These are phyloP conservation scores for Haplographium delicatum DNA, from an alignment of 495 filamentous ascomycete species.

Conservation along the genomic window DNA sequence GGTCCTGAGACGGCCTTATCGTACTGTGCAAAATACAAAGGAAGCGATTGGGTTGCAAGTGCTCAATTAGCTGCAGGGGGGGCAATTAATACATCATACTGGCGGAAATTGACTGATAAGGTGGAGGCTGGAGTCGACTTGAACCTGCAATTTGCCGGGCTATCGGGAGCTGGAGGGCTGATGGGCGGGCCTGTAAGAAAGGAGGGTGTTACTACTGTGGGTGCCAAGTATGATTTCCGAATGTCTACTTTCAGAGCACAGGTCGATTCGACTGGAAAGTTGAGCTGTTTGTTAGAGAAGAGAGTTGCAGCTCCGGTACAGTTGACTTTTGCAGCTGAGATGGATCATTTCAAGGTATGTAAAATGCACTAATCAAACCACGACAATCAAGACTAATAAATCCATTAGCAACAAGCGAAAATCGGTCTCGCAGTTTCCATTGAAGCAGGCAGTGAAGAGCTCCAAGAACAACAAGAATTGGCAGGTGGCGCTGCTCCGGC, in stretches of 20 bases:
- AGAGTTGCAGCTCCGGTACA: slow-evolving; percentile 82
- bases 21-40: slow-evolving; percentile 86
- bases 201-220: slow-evolving; percentile 85
- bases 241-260: slow-evolving; percentile 92
- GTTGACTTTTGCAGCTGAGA: slow-evolving; percentile 93
- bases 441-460: slow-evolving; percentile 80
- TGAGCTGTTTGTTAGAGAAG: slow-evolving; percentile 93
- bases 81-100: slow-evolving; percentile 86
- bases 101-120: slow-evolving; percentile 88
- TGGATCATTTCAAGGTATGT: slow-evolving; percentile 92
- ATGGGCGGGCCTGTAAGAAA: slow-evolving; percentile 61
- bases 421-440: slow-evolving; percentile 91
- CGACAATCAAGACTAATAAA: too few relatives aligned
- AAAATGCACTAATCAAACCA: too few relatives aligned
- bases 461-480: slow-evolving; percentile 86
- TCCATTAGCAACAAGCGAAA: slow-evolving; percentile 92
- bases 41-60: slow-evolving; percentile 83
- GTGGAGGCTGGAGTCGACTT: slow-evolving; percentile 94
- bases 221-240: slow-evolving; percentile 97
- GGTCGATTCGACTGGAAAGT: slow-evolving; percentile 88
- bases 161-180: slow-evolving; percentile 57
- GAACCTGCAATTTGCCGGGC: slow-evolving; percentile 69
- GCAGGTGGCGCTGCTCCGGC: slow-evolving; percentile 36
- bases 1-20: slow-evolving; percentile 80
- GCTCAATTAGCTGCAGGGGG: slow-evolving; percentile 80